phyloP scores from a whole-genome alignment of 2,329 filamentous ascomycete genomes.

The Colletotrichum cereale region DNA sequence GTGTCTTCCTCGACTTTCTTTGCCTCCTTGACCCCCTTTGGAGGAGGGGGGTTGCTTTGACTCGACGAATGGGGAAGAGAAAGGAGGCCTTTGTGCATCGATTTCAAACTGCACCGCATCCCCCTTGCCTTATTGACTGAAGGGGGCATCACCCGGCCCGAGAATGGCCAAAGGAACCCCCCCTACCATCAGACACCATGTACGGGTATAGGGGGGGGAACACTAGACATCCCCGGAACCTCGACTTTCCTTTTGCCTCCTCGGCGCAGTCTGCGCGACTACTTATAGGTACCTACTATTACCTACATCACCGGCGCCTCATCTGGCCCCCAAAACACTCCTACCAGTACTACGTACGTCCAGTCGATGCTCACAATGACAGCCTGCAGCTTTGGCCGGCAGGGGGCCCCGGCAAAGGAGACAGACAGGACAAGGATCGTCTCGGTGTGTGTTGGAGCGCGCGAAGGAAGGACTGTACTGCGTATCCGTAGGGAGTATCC shows the following conservation, averaged over 20 bases:
- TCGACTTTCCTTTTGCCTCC: neutral
- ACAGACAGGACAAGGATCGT: constrained; percentile 16
- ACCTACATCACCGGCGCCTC: neutral
- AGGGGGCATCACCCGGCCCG: neutral
- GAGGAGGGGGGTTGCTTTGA: neutral
- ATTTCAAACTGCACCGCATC: neutral
- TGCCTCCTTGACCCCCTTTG: neutral
- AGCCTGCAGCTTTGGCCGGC: constrained; percentile 2
- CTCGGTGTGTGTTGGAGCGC: neutral
- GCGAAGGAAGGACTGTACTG: neutral
- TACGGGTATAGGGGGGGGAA: too few species aligned
- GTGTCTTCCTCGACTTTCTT: neutral
- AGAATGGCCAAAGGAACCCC: neutral
- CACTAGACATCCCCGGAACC: neutral
- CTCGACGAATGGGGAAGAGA: neutral
- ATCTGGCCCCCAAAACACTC: neutral
- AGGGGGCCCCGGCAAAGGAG: constrained; percentile 6
- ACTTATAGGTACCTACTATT: too few species aligned
- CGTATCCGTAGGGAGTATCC: too few species aligned
- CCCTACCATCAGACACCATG: neutral
- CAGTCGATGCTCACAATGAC: neutral
- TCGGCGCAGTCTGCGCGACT: neutral
- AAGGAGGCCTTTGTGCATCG: neutral
- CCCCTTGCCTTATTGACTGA: too few species aligned
- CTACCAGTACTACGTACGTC: too few species aligned